phyloP scores from a whole-genome alignment of 305 asterid genomes.

The Lippia alba region DNA sequence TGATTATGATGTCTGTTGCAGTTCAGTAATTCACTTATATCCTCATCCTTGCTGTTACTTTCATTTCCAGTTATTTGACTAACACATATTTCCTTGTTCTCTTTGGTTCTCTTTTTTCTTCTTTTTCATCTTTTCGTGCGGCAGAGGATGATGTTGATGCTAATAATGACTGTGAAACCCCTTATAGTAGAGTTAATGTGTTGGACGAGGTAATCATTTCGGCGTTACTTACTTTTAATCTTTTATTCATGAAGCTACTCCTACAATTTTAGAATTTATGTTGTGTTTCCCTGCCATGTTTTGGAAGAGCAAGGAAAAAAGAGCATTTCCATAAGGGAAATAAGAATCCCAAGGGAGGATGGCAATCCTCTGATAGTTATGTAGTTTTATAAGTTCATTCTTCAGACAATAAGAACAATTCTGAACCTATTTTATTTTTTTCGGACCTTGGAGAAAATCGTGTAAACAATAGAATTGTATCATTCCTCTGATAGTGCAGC shows the following conservation, averaged over 20 bases:
- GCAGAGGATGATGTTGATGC: conserved; percentile 52
- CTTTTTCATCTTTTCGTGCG: conserved; percentile 19
- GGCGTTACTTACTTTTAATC: conserved; percentile 9
- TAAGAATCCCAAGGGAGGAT: conserved; percentile 15
- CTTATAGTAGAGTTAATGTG: conserved; percentile 28
- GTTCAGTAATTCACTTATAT: conserved; percentile 17
- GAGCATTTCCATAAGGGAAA: conserved; percentile 10
- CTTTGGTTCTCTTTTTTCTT: neutral
- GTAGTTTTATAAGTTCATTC: conserved; percentile 15
- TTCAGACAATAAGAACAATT: conserved; percentile 11
- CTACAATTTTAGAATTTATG: conserved; percentile 13
- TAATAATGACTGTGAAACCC: conserved; percentile 35
- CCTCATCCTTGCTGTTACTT: neutral
- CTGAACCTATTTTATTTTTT: neutral
- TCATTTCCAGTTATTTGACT: neutral
- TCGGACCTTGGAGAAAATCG: neutral
- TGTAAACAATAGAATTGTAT: conserved; percentile 15
- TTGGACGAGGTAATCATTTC: conserved; percentile 35
- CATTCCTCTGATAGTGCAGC: conserved; percentile 23
- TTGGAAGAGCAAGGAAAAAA: neutral
- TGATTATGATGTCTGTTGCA: conserved; percentile 21
- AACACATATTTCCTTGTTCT: neutral
- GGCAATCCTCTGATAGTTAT: conserved; percentile 3
- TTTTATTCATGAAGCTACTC: neutral
- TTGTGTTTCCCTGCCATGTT: conserved; percentile 13